A percentile compares a stretch with the other conserved stretches of the same genome.
Conservation (phyloP, 2,329 filamentous ascomycete species). For the Capronia coronata region DNA sequence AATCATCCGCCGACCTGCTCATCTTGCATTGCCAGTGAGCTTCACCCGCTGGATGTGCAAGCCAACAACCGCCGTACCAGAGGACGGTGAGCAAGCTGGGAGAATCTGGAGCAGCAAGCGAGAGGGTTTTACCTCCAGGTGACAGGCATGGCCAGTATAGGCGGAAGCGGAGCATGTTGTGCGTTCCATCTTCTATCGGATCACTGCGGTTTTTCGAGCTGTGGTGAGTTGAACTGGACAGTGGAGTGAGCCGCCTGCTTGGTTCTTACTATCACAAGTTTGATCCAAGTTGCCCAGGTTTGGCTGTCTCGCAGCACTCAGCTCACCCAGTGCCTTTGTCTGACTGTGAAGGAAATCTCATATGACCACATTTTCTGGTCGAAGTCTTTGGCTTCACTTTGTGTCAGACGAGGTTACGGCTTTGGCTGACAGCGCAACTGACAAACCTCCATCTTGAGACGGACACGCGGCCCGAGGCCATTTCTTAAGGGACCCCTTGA, state of each 20-base stretch:
- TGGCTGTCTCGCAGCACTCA: too few relatives aligned
- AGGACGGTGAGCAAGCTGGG: not conserved
- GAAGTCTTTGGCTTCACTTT: too few relatives aligned
- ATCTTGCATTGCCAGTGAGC: not conserved
- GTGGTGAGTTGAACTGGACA: too few relatives aligned
- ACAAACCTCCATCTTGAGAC: not conserved
- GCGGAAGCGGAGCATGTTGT: not conserved
- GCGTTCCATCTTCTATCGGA: not conserved
- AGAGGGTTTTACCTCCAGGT: not conserved
- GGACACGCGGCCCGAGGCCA: not conserved
- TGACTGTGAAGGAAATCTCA: too few relatives aligned
- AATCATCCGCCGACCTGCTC: not conserved
- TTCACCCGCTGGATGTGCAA: too few relatives aligned
- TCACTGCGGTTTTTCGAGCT: not conserved
- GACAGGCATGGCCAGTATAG: not conserved
- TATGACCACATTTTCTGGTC: too few relatives aligned
- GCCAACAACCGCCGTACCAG: too few relatives aligned
- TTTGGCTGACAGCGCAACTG: not conserved
- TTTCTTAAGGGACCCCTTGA: not conserved
- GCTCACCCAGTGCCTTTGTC: too few relatives aligned
- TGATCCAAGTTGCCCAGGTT: not conserved
- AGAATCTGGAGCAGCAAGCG: not conserved
- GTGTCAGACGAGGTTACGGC: not conserved
- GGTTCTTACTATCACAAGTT: too few relatives aligned
- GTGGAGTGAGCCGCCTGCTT: too few relatives aligned